phyloP scores from a whole-genome alignment of 2,329 filamentous ascomycete species.

The Clonostachys rosea region DNA sequence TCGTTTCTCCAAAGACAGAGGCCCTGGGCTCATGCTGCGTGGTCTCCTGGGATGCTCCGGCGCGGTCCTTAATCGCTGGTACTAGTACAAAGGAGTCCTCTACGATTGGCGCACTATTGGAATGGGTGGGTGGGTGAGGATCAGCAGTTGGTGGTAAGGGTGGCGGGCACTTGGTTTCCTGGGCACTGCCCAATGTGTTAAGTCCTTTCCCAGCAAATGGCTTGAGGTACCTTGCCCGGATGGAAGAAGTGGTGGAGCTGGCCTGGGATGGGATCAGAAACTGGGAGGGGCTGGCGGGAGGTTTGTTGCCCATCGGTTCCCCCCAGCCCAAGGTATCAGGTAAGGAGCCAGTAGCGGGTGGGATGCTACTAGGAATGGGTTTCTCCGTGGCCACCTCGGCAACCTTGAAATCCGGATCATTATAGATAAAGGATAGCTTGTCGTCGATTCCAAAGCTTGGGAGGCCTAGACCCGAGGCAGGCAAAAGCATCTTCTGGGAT shows the following conservation, averaged over 20 bases:
- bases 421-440: conserved; percentile 26
- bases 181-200: conserved; percentile 40
- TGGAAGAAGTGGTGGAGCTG: conserved; percentile 46
- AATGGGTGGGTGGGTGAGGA: not conserved
- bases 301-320: conserved; percentile 31
- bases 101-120: conserved; percentile 1
- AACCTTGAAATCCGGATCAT: conserved; percentile 11
- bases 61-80: not conserved
- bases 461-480: conserved; percentile 25
- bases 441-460: conserved; percentile 22
- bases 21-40: conserved; percentile 19
- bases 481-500: conserved; percentile 32
- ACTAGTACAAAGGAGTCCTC: conserved; percentile 16
- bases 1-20: conserved; percentile 9
- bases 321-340: conserved; percentile 54
- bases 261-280: conserved; percentile 47
- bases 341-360: conserved; percentile 31
- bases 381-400: conserved; percentile 9
- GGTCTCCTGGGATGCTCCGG: not conserved
- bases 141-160: no score
- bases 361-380: conserved; percentile 11
- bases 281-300: conserved; percentile 34
- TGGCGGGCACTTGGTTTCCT: no score
- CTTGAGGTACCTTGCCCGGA: conserved; percentile 42
- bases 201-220: conserved; percentile 54